Base-by-base conservation (phyloP, 805 yeast genomes). In the Cyberlindnera maclurae region DNA sequence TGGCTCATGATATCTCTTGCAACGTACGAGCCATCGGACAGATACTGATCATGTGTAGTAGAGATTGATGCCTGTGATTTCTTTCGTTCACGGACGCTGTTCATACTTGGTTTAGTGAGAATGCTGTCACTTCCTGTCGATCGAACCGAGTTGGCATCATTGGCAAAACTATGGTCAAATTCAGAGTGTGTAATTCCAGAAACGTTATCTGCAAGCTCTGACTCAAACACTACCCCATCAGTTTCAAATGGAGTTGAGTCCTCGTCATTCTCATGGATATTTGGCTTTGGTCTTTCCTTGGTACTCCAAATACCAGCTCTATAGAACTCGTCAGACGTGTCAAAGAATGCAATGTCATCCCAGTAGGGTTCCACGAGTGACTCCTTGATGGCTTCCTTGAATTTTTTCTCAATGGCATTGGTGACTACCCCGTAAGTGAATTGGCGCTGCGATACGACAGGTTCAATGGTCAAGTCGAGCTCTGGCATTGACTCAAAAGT, bases 271-370 rank as follows among this genome's bases (percentile, higher is more conserved):
- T 32, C 42, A 22, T 35, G 38, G 24, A 8, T 20, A 8, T 20
- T 20, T 20, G 24, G 36, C n/a, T 39, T 29, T 12, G 52, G 50
- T 46, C 58, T 49, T 34, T 47, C 40, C 32, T 42, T 40, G 16
- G 67, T 66, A 46, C 82, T 88, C 97, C 97, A 90, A 17, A 90
- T 77, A 13, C 98, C 98, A 36, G 96, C 98, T 46, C 96, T 73
- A 58, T 78, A 93, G 12, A 86, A 60, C 46, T 86, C 95, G 29
- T 62, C 69, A 3, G 51, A 31, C 0, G 96, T 78, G 39, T 75
- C 66, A 52, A 69, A 82, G 54, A 85, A 82, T 0, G 79, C 75
- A 30, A 87, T 59, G 56, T 90, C 97, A 58, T 90, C 97, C 88
- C 87, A 82, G 51, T 70, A 78, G 2, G 98, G 98, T 26, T 75